Conservation (phyloP, 441 rosid species). For the Arabidopsis hybrid region DNA sequence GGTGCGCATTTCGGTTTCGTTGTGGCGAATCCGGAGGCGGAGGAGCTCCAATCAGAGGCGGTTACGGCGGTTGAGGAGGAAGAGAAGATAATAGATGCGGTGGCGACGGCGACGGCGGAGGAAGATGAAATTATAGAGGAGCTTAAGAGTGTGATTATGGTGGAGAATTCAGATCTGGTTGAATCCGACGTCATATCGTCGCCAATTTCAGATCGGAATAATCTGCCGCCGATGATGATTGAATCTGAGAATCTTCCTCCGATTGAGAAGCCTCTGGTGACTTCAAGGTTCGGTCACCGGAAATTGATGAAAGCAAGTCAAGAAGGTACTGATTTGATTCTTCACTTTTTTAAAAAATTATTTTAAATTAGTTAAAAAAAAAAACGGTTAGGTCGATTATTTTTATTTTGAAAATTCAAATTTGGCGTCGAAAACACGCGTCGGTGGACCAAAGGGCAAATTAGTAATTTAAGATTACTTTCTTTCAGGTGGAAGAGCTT, state of each 20-base stretch:
- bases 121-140: constrained; percentile 38
- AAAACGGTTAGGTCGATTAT: constrained; percentile 31
- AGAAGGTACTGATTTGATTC: constrained; percentile 59
- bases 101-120: background rate
- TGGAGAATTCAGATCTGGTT: constrained; percentile 44
- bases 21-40: constrained; percentile 8
- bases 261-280: constrained; percentile 60
- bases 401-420: constrained; percentile 34
- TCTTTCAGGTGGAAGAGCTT: constrained; percentile 19
- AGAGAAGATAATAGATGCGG: constrained; percentile 29
- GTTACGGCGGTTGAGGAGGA: constrained; percentile 1
- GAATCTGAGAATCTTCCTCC: constrained; percentile 48
- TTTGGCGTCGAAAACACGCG: constrained; percentile 31
- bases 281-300: constrained; percentile 64
- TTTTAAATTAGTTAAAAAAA: background rate
- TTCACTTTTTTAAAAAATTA: background rate
- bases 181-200: constrained; percentile 43
- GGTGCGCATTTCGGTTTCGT: constrained; percentile 36
- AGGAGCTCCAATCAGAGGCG: background rate
- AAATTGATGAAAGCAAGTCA: constrained; percentile 59
- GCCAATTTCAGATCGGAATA: background rate
- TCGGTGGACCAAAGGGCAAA: constrained; percentile 20
- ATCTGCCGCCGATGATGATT: constrained; percentile 38
- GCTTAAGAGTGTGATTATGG: constrained; percentile 46
- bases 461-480: background rate